Evolutionary conservation across 352 stramenopile species (phyloP).

Genomic region (Globisporangium cystogenes): DNA sequence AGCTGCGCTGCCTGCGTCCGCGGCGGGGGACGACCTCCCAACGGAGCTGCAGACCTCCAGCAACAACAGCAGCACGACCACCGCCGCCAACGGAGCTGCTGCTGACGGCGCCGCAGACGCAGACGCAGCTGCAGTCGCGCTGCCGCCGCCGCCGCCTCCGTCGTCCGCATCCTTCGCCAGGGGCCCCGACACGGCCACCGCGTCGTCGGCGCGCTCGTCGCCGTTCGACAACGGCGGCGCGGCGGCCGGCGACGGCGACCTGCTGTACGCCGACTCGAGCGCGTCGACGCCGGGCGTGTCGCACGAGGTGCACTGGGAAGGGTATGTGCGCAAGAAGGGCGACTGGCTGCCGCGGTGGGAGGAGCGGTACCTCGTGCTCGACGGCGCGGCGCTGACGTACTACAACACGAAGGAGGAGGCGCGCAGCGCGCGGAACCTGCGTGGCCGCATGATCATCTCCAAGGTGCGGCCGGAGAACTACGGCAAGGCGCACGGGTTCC

Average conservation of each 20-base stretch:
- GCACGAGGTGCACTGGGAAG: conserved; percentile 85
- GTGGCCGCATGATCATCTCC: conserved; percentile 75
- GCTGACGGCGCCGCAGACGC: too few relatives aligned
- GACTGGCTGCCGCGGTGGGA: conserved; percentile 90
- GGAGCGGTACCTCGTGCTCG: conserved; percentile 83
- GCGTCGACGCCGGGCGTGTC: conserved; percentile 30
- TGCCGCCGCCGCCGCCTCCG: not conserved
- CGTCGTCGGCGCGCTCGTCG: conserved; percentile 10
- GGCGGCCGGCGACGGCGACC: conserved; percentile 7
- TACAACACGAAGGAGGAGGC: conserved; percentile 88
- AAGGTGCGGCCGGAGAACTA: conserved; percentile 84
- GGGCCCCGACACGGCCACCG: too few relatives aligned
- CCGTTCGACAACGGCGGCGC: conserved; percentile 10
- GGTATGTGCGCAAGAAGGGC: conserved; percentile 87
- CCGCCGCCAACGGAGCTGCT: not conserved
- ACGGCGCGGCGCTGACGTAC: conserved; percentile 77
- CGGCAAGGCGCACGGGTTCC: conserved; percentile 83
- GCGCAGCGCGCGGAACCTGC: conserved; percentile 70
- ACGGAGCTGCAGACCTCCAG: not conserved
- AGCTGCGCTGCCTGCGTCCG: not conserved
- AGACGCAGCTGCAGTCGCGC: too few relatives aligned
- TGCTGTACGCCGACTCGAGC: conserved; percentile 26
- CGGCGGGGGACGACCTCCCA: not conserved
- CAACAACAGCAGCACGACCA: not conserved
- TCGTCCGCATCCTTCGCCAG: too few relatives aligned